Base-by-base conservation (phyloP, 1,284 basidiomycete species). In the Fomes fomentarius region DNA sequence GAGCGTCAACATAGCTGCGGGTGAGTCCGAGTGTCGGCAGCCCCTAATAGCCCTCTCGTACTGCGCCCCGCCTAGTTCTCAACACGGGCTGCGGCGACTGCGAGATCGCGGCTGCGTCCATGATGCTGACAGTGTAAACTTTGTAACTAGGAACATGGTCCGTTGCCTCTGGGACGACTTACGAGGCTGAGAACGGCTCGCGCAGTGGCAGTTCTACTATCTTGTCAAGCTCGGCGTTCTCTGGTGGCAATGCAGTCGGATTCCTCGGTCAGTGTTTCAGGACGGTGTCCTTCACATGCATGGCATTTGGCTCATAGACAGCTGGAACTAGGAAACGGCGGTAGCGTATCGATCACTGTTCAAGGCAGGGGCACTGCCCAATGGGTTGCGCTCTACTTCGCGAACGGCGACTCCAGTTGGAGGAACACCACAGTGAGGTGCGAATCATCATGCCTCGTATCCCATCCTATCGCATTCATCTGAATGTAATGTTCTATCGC, bases 341-440 rank as follows among this genome's bases (percentile, higher is more conserved):
- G 83, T 1, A 77, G 78, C 17, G 69, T 86, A 11, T 83, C 81
- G 0, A 74, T 86, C 46, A 83, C 77, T 56, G 76, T 86, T 7
- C 78, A 83, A 63, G 82, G 84, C 12, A 78, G 70, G 51, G 83
- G 83, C 6, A 66, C 65, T 12, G 72, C 71, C 4, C 83, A 85
- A 61, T 85, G 83, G 83, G 76, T 86, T 21, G 71, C 81, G 6
- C 65, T 84, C 24, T 82, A 84, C 66, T 83, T 78, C 61, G 80
- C 82, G 2, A 84, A 84, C 61, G 82, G 66, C 31, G 84, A 85
- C 61, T 80, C 79, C 1, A 69, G 74, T 1, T 86, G 79, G 78
- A 74, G 83, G 55, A 84, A 78, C 63, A 81, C 78, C 2, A 86
- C 83, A 4, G 73, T 85, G 58, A 84, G 81, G 82, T 81, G 58